Evolutionary conservation across 495 filamentous ascomycete species (phyloP), one percentile per base, ranked within the genome.

Genomic region (Aspergillus haitiensis): DNA sequence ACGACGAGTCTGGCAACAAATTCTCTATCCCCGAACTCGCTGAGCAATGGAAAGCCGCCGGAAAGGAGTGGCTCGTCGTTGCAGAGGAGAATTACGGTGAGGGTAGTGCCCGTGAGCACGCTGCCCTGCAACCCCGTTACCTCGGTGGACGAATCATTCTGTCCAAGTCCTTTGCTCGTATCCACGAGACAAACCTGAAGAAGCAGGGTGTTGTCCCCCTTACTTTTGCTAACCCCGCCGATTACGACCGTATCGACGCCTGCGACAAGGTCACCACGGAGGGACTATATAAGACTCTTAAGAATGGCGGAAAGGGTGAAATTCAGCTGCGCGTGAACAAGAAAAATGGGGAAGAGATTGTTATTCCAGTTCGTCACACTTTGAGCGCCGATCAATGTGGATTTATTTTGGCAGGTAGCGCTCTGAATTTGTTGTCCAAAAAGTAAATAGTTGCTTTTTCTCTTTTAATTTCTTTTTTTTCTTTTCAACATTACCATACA

Each of bases 11-110:
- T 69, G 91, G 90, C 59, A 75, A 76, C 56, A 47, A 73, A 59
- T 68, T 78, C 77, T 55, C 67, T 5, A 97, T 98, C 68, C 94
- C 94, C 1, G 92, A 95, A 56, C 82, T 98, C 2, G 94, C 88
- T 0, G 80, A 82, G 58, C 81, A 84, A 57, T 98, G 93, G 93
- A 89, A 90, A 67, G 75, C 81, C 7, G 71, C 84, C 53, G 84
- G 82, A 3, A 64, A 59, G 33, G 80, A 81, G 66, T 98, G 94
- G 94, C 82, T 98, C 48, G 92, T 98, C 5, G 90, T 98, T 12
- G 94, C 94, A 6, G 94, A 98, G 78, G 88, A 90, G 70, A 98
- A 98, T 82, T 98, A 98, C 80, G 94, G 94, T 65, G 94, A 98
- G 72, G 94, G 94, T 7, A 92, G 88, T 40, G 94, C 94, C 31